phyloP scores from a whole-genome alignment of 2,329 filamentous ascomycete genomes.

The Dactylellina cionopaga region DNA sequence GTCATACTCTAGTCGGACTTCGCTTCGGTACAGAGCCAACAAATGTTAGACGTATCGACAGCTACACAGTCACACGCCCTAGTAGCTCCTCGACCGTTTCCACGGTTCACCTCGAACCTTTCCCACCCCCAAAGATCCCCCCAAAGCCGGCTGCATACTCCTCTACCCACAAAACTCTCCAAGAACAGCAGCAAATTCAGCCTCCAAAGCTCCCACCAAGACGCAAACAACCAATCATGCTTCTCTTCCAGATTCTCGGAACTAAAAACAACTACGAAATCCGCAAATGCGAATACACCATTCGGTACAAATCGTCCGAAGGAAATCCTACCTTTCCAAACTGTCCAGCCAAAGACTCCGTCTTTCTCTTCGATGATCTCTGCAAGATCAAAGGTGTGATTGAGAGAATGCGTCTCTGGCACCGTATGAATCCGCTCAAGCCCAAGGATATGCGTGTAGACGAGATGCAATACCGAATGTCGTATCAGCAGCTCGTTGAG shows the following conservation, averaged over 20 bases:
- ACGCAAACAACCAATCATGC: neutral
- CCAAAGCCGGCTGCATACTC: conserved; percentile 1
- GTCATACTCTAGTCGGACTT: neutral
- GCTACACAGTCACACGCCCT: neutral
- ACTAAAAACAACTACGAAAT: conserved; percentile 13
- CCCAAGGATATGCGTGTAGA: conserved; percentile 37
- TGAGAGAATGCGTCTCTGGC: conserved; percentile 18
- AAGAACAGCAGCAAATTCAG: neutral
- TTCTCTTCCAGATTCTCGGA: conserved; percentile 21
- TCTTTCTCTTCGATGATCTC: conserved; percentile 28
- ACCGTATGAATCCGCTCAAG: conserved; percentile 15
- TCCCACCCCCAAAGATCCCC: neutral
- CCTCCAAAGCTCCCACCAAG: neutral
- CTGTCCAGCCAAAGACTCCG: neutral
- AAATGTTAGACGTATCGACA: neutral
- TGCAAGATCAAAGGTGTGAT: conserved; percentile 8
- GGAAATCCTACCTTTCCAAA: conserved; percentile 12
- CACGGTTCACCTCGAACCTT: neutral
- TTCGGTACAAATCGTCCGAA: conserved; percentile 27
- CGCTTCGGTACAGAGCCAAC: neutral
- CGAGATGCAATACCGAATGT: conserved; percentile 10
- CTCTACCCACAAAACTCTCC: neutral
- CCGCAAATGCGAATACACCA: conserved; percentile 17
- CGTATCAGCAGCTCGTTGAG: conserved; percentile 11
- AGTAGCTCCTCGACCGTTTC: neutral